Base-by-base conservation (phyloP, 2,329 filamentous ascomycete genomes). In the Anisogramma anomala region DNA sequence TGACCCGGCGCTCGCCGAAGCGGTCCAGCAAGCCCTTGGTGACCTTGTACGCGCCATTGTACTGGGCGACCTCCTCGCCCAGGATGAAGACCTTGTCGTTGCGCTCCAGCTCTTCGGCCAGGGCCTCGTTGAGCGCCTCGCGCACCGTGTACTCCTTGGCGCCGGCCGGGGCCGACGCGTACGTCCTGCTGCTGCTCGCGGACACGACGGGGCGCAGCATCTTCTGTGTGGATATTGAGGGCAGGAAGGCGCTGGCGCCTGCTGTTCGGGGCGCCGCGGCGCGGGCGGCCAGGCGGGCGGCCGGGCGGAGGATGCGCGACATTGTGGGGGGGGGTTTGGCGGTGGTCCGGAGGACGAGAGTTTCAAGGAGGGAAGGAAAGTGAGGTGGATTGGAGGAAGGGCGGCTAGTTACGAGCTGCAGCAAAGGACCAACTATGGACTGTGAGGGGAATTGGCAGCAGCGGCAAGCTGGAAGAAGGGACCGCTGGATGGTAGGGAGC, bases 1-100 rank as follows among this genome's bases (percentile, higher is more conserved):
- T 98, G 54, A 98, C 84, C 63, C 91, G 78, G 77, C 89, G 93
- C 49, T 94, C 88, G 55, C 91, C 91, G 63, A 98, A 98, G 57
- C 89, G 84, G 69, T 98, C 91, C 57, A 96, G 67, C 50, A 98
- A 78, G 54, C 91, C 91, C 74, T 94, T 95, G 58, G 91, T 98
- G 61, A 98, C 89, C 72, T 98, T 98, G 79, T 98, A 98, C 60
- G 89, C 89, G 73, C 91, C 91, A 66, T 98, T 98, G 74, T 98
- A 98, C 69, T 98, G 91, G 57, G 91, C 91, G 59, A 98, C 91
- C 71, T 98, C 91, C 74, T 98, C 91, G 57, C 91, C 91, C 45
- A 98, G 66, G 53, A 98, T 70, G 65, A 95, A 98, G 55, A 95
- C 88, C 74, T 95, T 96, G 50, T 82, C 74, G 67, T 98, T 94